Percentiles rank a stretch among this genome's conserved stretches.
Conservation (phyloP, 2,329 filamentous ascomycete genomes). For the Aspergillus sp. region DNA sequence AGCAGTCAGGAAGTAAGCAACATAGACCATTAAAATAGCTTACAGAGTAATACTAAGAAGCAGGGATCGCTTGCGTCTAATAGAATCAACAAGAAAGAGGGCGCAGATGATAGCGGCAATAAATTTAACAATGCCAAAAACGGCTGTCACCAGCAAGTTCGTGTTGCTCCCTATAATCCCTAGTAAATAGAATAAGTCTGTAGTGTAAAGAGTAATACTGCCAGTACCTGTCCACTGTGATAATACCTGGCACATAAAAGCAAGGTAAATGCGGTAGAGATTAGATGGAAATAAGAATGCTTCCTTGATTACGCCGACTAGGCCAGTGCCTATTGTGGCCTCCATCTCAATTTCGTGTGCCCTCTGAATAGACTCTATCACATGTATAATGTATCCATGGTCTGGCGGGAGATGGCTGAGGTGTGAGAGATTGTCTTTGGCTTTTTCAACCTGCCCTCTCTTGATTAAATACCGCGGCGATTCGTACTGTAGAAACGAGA, state of each 20-base stretch:
- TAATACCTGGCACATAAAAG: slow-evolving; percentile 67
- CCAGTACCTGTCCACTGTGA: slow-evolving; percentile 74
- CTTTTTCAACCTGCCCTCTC: slow-evolving; percentile 55
- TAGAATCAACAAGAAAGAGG: slow-evolving; percentile 75
- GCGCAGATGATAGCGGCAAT: slow-evolving; percentile 66
- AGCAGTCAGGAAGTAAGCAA: slow-evolving; percentile 62
- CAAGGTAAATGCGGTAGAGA: slow-evolving; percentile 69
- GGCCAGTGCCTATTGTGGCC: slow-evolving; percentile 64
- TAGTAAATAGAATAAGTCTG: slow-evolving; percentile 70
- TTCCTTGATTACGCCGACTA: slow-evolving; percentile 66
- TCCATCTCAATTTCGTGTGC: slow-evolving; percentile 71
- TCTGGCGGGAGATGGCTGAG: slow-evolving; percentile 61
- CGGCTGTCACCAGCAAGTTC: slow-evolving; percentile 69
- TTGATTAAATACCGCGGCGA: slow-evolving; percentile 72
- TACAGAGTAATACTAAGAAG: slow-evolving; percentile 63
- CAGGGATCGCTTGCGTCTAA: slow-evolving; percentile 68
- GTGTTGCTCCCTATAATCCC: slow-evolving; percentile 68
- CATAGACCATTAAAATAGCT: slow-evolving; percentile 62
- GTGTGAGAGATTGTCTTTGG: slow-evolving; percentile 44
- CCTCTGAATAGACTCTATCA: slow-evolving; percentile 64
- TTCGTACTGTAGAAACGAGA: slow-evolving; percentile 69
- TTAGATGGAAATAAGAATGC: slow-evolving; percentile 67
- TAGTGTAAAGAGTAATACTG: slow-evolving; percentile 74
- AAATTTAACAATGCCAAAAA: slow-evolving; percentile 76
- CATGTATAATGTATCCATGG: slow-evolving; percentile 60